Base-by-base conservation (phyloP, 2,329 filamentous ascomycete species). In the Cercospora sp. region DNA sequence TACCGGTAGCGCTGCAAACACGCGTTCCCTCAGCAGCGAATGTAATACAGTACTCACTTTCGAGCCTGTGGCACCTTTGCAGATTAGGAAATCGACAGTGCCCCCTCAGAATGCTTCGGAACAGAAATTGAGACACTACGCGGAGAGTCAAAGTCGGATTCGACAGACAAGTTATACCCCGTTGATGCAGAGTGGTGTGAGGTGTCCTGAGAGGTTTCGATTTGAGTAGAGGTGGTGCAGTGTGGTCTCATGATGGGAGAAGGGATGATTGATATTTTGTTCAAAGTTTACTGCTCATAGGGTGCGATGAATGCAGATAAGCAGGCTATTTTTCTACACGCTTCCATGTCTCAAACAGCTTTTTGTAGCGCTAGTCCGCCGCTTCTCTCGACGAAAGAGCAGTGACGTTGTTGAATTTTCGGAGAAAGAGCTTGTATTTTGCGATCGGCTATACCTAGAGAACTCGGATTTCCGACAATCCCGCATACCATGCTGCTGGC, bases 61-160 rank as follows among this genome's bases (percentile, higher is more conserved):
- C 24, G 51, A 55, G 9, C 68, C 71, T 66, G 70, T 66, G 8
- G 69, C 63, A 10, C 66, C 67, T 18, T 45, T 73, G 49, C 49
- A 26, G 9, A 34, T 60, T 3, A 60, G 51, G 7, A 45, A 58
- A 4, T 43, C 57, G 16, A 9, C 55, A 13, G 12, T 43, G 26
- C 61, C 12, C 3, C 32, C 40, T 13, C 51, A 43, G 24, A 59
- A 8, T 16, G 12, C 55, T 2, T 34, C 63, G 40, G 53, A 67
- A 18, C 45, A 59, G 13, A 58, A 40, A 57, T 40, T 67, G 28
- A 66, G 67, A 45, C 53, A 63, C 4, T 69, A 68, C 34, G 65
- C 67, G 30, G 55, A 69, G 3, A 67, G 67, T 55, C 67, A 71
- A 53, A 69, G 60, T 61, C 34, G 45, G 28, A 67, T 67, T 16